A percentile compares a stretch with the other conserved stretches of the same genome.
Evolutionary conservation across 768 basidiomycete species (phyloP).

Genomic region (Leucocoprinus birnbaumii): DNA sequence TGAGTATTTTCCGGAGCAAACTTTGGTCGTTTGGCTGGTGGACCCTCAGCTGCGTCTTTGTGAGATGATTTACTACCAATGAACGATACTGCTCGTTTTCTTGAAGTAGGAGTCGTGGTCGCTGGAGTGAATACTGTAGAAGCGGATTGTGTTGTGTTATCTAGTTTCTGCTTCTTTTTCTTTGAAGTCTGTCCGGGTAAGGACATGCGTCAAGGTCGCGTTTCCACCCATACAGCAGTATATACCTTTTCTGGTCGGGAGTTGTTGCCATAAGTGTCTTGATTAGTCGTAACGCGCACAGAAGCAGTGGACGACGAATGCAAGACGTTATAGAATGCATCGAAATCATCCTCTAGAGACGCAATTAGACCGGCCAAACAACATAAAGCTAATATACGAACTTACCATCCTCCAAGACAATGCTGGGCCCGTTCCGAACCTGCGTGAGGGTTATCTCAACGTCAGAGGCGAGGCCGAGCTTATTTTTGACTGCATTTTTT

Average conservation of each 20-base stretch:
- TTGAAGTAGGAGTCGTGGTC: neutral
- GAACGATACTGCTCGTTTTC: slow-evolving; percentile 12
- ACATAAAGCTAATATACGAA: slow-evolving; percentile 5
- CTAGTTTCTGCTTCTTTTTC: slow-evolving; percentile 1
- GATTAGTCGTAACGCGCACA: slow-evolving; percentile 35
- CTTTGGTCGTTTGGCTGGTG: slow-evolving; percentile 2
- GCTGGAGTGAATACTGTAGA: neutral
- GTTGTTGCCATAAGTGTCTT: neutral
- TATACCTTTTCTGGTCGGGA: neutral
- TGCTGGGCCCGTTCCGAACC: slow-evolving; percentile 44
- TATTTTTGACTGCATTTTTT: slow-evolving; percentile 55
- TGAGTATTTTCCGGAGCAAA: neutral
- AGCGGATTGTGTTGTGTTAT: neutral
- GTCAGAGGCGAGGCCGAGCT: slow-evolving; percentile 47
- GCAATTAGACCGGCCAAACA: neutral
- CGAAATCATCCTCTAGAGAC: slow-evolving; percentile 71
- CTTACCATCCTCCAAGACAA: slow-evolving; percentile 80
- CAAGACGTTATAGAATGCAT: slow-evolving; percentile 58
- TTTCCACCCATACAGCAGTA: neutral
- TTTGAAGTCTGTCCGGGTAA: neutral
- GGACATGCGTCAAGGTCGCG: neutral
- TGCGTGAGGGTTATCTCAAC: slow-evolving; percentile 41
- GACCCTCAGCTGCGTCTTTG: neutral
- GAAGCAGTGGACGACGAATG: slow-evolving; percentile 28
- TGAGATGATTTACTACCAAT: neutral